Percentiles rank a stretch among this genome's conserved stretches.
Evolutionary conservation across 768 basidiomycete genomes (phyloP).

Genomic region (Russula brevipes): DNA sequence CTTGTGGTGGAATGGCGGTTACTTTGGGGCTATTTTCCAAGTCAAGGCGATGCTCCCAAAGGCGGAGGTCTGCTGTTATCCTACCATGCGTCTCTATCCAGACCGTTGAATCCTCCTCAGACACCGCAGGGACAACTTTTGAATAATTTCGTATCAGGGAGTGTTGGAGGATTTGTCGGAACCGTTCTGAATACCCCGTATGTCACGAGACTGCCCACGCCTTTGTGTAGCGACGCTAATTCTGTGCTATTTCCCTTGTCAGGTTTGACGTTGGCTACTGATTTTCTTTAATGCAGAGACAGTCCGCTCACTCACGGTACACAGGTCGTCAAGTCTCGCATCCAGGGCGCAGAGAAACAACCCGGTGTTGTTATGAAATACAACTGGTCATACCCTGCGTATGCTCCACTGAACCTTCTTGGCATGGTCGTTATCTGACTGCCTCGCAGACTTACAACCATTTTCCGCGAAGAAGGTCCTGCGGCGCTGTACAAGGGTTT

Average conservation of each 20-base stretch:
- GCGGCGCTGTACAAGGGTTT: slow-evolving; percentile 92
- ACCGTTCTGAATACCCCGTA: slow-evolving; percentile 91
- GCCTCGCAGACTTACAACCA: slow-evolving; percentile 53
- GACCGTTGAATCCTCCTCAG: neutral
- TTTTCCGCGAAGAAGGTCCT: slow-evolving; percentile 82
- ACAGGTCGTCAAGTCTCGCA: slow-evolving; percentile 93
- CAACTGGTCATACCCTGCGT: slow-evolving; percentile 93
- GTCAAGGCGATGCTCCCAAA: slow-evolving; percentile 77
- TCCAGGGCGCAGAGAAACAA: slow-evolving; percentile 63
- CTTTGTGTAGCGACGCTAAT: neutral
- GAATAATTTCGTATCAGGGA: slow-evolving; percentile 91
- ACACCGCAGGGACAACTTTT: slow-evolving; percentile 39
- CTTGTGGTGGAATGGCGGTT: slow-evolving; percentile 91
- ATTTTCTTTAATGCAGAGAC: neutral
- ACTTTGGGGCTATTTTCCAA: slow-evolving; percentile 90
- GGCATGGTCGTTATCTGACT: neutral
- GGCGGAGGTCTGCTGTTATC: slow-evolving; percentile 54
- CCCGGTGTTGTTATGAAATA: slow-evolving; percentile 70
- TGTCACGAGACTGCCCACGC: slow-evolving; percentile 27
- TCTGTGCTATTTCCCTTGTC: neutral
- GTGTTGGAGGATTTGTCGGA: slow-evolving; percentile 85
- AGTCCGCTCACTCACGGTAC: neutral
- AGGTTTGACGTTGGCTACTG: slow-evolving; percentile 43
- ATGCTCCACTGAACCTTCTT: slow-evolving; percentile 1
- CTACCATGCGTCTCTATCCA: neutral